Evolutionary conservation across 2,329 filamentous ascomycete genomes (phyloP).

Genomic region (Kalaharituber pfeilii): DNA sequence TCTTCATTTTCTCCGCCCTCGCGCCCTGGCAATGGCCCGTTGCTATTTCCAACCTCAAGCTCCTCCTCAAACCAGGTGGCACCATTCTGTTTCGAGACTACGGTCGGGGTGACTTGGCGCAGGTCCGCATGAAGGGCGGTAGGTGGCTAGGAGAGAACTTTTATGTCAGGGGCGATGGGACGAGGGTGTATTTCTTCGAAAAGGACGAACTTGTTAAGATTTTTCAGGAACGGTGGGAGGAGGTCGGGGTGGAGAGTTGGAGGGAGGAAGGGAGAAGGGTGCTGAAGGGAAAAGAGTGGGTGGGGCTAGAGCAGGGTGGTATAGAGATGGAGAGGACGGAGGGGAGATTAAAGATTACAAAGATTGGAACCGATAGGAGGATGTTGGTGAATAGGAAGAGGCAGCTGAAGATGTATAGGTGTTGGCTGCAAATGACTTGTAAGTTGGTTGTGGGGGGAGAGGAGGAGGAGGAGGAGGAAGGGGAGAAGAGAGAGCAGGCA

Average conservation of each 20-base stretch:
- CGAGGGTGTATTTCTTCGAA: constrained; percentile 94
- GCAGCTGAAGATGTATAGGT: constrained; percentile 94
- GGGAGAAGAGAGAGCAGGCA: too few species aligned
- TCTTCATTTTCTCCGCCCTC: constrained; percentile 93
- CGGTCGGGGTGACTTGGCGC: constrained; percentile 82
- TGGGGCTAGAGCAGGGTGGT: too few species aligned
- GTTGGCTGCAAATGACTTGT: constrained; percentile 81
- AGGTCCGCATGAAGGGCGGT: constrained; percentile 93
- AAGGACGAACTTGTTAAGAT: constrained; percentile 62
- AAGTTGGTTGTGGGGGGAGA: background rate
- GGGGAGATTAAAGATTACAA: constrained; percentile 33
- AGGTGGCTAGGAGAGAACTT: constrained; percentile 93
- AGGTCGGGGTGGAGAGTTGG: constrained; percentile 39
- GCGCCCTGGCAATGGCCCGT: constrained; percentile 68
- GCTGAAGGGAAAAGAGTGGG: constrained; percentile 22
- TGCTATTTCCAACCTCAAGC: constrained; percentile 64
- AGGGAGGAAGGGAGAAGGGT: constrained; percentile 25
- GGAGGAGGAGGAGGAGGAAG: too few species aligned
- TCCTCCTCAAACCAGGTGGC: constrained; percentile 78
- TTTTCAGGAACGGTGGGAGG: constrained; percentile 15
- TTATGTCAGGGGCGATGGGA: constrained; percentile 88
- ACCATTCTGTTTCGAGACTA: constrained; percentile 92
- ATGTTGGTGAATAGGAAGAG: constrained; percentile 81
- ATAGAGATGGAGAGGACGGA: constrained; percentile 37
- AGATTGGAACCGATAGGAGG: constrained; percentile 70